Conservation (phyloP, 164 flowering plant species). For the Aristolochia contorta region DNA sequence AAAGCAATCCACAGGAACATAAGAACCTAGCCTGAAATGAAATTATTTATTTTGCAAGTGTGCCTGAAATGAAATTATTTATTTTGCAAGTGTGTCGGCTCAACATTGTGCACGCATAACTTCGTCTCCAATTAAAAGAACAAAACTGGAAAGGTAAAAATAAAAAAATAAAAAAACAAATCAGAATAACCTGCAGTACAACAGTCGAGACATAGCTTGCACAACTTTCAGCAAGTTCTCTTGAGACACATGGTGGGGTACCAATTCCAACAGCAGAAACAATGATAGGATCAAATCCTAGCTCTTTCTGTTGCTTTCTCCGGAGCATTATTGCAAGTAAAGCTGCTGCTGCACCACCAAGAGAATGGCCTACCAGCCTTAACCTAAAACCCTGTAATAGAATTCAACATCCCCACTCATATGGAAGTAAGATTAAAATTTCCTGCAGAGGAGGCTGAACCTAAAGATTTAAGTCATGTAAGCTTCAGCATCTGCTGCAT, state of each 20-base stretch:
- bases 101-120: too few species aligned
- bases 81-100: too few species aligned
- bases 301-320: constrained; percentile 40
- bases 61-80: background rate
- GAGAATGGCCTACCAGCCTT: constrained; percentile 86
- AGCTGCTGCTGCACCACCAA: constrained; percentile 79
- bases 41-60: background rate
- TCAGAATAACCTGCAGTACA: constrained; percentile 54
- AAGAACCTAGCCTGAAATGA: background rate
- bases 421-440: background rate
- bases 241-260: constrained; percentile 80
- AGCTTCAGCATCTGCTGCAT: too few species aligned
- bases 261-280: constrained; percentile 70
- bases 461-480: too few species aligned
- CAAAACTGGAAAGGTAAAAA: too few species aligned
- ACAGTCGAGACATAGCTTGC: constrained; percentile 57
- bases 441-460: too few species aligned
- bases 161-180: too few species aligned
- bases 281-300: constrained; percentile 65
- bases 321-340: constrained; percentile 74
- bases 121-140: too few species aligned
- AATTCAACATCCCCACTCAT: too few species aligned
- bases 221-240: constrained; percentile 78
- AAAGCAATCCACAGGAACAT: background rate
- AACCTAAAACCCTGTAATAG: constrained; percentile 75